Evolutionary conservation across 768 basidiomycete genomes (phyloP), one percentile per base, ranked within the genome.

Genomic region (Lepiota brunneoincarnata): DNA sequence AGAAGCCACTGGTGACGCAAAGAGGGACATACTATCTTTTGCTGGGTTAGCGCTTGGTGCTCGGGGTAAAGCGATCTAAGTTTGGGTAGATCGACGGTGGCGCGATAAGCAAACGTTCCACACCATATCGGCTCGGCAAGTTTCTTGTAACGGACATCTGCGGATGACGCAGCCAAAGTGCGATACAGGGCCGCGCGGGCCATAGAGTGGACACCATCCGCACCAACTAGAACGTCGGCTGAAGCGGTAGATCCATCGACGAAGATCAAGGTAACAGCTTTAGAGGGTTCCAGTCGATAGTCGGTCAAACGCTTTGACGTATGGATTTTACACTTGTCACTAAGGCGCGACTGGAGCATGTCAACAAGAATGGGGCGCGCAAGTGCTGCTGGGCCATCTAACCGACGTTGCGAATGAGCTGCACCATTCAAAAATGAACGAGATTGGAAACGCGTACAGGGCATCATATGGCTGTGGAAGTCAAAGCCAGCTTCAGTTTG

Each of bases 311-410:
- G 80, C 58, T 82, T 86, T 5, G 70, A 70, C 21, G 72, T 75
- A 53, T 75, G 67, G 4, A 72, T 69, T 26, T 64, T 69, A 59
- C 71, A 77, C 5, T 68, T 63, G 4, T 69, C 61, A 0, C 75
- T 67, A 28, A 84, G 67, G 51, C 70, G 64, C 61, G 14, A 85
- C 70, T 35, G 86, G 67, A 9, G 74, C 72, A 20, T 65, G 59
- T 46, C 83, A 81, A 56, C 84, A 82, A 56, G 83, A 81, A n/a
- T 80, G 75, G 21, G 84, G 77, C 61, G 83, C 83, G 51, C 85
- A 28, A 28, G 26, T 7, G 26, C 7, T 4, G 26, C 7, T 28
- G 26, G 26, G 26, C 26, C 26, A 28, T 28, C 26, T 28, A 7
- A 28, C 26, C 26, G 7, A 28, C 4, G 26, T 3, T 3, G 26